A percentile compares a stretch with the other conserved stretches of the same genome.
Conservation (phyloP, 495 filamentous ascomycete species). For the Penicillium salamii region DNA sequence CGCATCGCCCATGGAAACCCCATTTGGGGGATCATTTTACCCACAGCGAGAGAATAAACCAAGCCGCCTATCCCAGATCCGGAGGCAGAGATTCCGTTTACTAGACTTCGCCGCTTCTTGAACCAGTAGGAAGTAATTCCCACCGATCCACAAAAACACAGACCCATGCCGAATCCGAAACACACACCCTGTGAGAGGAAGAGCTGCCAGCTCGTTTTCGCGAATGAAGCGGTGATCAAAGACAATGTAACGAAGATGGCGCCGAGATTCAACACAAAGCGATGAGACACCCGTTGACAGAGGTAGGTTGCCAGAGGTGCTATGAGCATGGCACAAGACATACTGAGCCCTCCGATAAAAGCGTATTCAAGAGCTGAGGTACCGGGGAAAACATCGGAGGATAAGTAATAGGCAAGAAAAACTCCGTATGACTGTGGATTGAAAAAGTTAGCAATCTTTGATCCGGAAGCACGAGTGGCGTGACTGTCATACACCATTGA, state of each 20-base stretch:
- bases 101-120: constrained; percentile 43
- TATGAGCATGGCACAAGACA: constrained; percentile 46
- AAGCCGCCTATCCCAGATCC: constrained; percentile 52
- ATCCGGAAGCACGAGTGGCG: not conserved
- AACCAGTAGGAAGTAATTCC: constrained; percentile 53
- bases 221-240: constrained; percentile 49
- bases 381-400: constrained; percentile 38
- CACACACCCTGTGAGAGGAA: constrained; percentile 48
- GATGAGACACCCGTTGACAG: constrained; percentile 30
- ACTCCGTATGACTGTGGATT: constrained; percentile 38
- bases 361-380: constrained; percentile 47
- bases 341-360: constrained; percentile 51
- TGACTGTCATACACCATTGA: constrained; percentile 17
- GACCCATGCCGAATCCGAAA: constrained; percentile 51
- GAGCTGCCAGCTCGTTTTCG: constrained; percentile 45
- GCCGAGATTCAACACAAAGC: constrained; percentile 38
- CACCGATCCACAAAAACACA: constrained; percentile 48
- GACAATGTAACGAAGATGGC: constrained; percentile 36
- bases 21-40: constrained; percentile 45
- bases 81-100: constrained; percentile 46
- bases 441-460: not conserved
- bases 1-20: constrained; percentile 49
- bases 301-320: constrained; percentile 43
- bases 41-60: constrained; percentile 45
- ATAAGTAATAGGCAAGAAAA: constrained; percentile 52